These are phyloP conservation scores for Peronospora destructor DNA, from an alignment of 352 stramenopile genomes.

Conservation along the genomic window DNA sequence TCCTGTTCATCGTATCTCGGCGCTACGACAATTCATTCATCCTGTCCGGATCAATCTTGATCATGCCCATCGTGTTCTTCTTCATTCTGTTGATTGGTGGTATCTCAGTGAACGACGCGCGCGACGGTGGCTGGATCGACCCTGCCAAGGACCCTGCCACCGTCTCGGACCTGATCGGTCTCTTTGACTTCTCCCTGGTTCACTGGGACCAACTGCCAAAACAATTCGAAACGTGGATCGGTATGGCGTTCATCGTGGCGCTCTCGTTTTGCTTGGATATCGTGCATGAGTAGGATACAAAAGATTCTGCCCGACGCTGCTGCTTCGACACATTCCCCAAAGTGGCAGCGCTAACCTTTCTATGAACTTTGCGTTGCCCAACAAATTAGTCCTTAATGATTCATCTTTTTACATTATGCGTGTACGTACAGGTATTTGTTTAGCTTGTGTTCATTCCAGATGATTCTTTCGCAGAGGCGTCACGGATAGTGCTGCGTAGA, in stretches of 20 bases:
- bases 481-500: slow-evolving; percentile 17
- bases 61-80: slow-evolving; percentile 90
- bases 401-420: too few relatives aligned
- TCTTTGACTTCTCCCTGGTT: slow-evolving; percentile 89
- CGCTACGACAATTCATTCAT: slow-evolving; percentile 66
- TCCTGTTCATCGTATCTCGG: slow-evolving; percentile 78
- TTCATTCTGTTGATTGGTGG: slow-evolving; percentile 63
- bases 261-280: slow-evolving; percentile 96
- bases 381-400: too few relatives aligned
- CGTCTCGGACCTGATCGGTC: slow-evolving; percentile 59
- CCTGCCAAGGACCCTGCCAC: slow-evolving; percentile 45
- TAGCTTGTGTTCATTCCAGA: too few relatives aligned
- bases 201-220: slow-evolving; percentile 84
- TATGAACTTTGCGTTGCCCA: too few relatives aligned
- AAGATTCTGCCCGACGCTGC: too few relatives aligned
- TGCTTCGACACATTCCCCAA: too few relatives aligned
- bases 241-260: slow-evolving; percentile 97
- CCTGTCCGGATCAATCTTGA: slow-evolving; percentile 71
- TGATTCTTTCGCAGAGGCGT: background rate
- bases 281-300: too few relatives aligned
- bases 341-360: too few relatives aligned
- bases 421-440: too few relatives aligned
- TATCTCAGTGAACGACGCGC: slow-evolving; percentile 84
- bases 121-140: slow-evolving; percentile 88
- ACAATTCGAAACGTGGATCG: slow-evolving; percentile 86